phyloP scores from a whole-genome alignment of 306 rosid species.

The Vigna hirtella region DNA sequence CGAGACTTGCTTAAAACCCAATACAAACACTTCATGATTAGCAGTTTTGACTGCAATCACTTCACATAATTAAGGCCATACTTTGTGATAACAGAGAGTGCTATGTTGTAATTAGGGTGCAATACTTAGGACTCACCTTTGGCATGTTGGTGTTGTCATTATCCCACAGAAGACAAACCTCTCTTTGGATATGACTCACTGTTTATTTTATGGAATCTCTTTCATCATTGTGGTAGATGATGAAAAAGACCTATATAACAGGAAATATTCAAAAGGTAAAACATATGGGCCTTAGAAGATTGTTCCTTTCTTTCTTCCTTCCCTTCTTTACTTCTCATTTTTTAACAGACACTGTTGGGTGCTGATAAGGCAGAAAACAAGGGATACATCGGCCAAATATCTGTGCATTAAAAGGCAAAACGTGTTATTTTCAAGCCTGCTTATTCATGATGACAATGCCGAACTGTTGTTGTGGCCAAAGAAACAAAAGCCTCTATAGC shows the following conservation, averaged over 20 bases:
- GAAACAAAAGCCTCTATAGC: conserved; percentile 37
- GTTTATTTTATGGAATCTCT: conserved; percentile 54
- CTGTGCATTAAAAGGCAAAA: conserved; percentile 24
- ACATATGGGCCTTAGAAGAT: conserved; percentile 49
- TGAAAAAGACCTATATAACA: conserved; percentile 56
- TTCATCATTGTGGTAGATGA: conserved; percentile 63
- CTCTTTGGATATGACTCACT: conserved; percentile 46
- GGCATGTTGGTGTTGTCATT: conserved; percentile 60
- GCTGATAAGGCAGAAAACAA: not conserved
- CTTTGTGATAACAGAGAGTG: conserved; percentile 45
- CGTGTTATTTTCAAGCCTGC: conserved; percentile 29
- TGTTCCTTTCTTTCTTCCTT: not conserved
- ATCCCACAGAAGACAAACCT: conserved; percentile 56
- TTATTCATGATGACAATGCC: conserved; percentile 44
- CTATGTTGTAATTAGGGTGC: conserved; percentile 38
- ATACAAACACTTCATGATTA: conserved; percentile 42
- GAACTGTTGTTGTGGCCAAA: conserved; percentile 29
- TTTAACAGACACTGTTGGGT: conserved; percentile 15
- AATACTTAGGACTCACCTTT: conserved; percentile 44
- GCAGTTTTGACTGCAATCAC: conserved; percentile 47
- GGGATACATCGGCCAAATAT: conserved; percentile 11
- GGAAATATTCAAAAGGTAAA: conserved; percentile 47
- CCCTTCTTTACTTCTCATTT: conserved; percentile 25
- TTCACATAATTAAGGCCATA: conserved; percentile 46
- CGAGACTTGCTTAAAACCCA: conserved; percentile 38